Evolutionary conservation across 2,329 filamentous ascomycete genomes (phyloP), one percentile per base, ranked within the genome.

Genomic region (Gaeumannomyces sp.): DNA sequence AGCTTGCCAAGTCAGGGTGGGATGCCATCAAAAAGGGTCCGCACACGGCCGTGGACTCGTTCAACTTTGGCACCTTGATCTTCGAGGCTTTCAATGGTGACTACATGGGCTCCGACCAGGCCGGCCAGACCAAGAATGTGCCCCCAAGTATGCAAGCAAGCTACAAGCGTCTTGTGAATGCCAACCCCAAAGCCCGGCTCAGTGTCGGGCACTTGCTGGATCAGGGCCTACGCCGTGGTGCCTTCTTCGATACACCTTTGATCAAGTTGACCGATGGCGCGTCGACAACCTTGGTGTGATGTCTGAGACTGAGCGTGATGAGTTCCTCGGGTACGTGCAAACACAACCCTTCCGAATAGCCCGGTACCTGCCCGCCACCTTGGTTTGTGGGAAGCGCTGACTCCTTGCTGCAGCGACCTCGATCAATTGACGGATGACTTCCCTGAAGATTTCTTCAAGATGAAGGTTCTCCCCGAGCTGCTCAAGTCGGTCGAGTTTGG

Each of bases 401-500:
- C 45, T n/a, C 66, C 67, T 31, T 59, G 56, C 57, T 33, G 6
- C 58, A 83, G 81, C 64, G 92, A 96, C 72, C 84, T 99, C 7
- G 92, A 96, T 69, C 84, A 90, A 66, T 83, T 97, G 6, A 90
- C 92, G 0, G 92, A 97, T 69, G 93, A 99, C 75, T 97, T 98
- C 67, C 95, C 95, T 0, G 94, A 97, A 73, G 95, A 98, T 66
- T 99, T 97, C 76, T 97, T 98, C 82, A 96, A 96, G 74, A 91
- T 96, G 84, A 99, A 98, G 73, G 88, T 99, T 4, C 82, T 99
- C 11, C 95, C 95, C 0, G 95, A 99, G 73, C 80, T 99, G 35
- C 83, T 99, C n/a, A 99, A 98, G 74, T 97, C 93, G 0, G 93
- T 98, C n/a, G 95, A 99, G 72, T 99, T 97, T 75, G 95, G 95